Percentiles rank a stretch among this genome's conserved stretches.
These are phyloP conservation scores for Cinchona pubescens DNA, from an alignment of 257 asterid genomes.

Conservation along the genomic window DNA sequence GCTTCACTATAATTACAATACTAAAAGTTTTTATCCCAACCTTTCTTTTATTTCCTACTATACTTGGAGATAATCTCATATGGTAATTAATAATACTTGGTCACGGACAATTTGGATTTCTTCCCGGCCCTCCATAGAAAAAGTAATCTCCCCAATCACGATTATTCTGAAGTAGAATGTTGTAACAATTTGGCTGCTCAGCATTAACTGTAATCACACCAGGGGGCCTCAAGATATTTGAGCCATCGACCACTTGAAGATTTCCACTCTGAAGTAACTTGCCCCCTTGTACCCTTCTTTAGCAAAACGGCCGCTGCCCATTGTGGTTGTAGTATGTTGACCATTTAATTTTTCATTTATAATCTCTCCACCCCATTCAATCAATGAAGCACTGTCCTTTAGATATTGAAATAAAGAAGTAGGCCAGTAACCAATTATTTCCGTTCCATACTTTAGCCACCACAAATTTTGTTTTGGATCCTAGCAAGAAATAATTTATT, in stretches of 20 bases:
- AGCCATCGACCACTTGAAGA: slow-evolving; percentile 62
- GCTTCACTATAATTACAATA: no score
- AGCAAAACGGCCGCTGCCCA: slow-evolving; percentile 92
- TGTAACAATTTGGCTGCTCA: slow-evolving; percentile 62
- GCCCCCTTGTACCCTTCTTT: slow-evolving; percentile 76
- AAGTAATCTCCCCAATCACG: slow-evolving; percentile 68
- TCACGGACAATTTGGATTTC: slow-evolving; percentile 62
- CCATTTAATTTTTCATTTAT: slow-evolving; percentile 72
- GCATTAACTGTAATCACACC: slow-evolving; percentile 48
- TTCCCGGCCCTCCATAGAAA: slow-evolving; percentile 89
- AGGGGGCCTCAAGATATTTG: slow-evolving; percentile 68
- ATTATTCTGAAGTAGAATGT: slow-evolving; percentile 52
- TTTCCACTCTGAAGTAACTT: slow-evolving; percentile 73
- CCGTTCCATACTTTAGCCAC: slow-evolving; percentile 98
- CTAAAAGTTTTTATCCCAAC: no score
- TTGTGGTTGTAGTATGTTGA: slow-evolving; percentile 74
- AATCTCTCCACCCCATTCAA: slow-evolving; percentile 95
- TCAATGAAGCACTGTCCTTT: slow-evolving; percentile 71
- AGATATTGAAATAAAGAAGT: slow-evolving; percentile 57
- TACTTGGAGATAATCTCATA: no score
- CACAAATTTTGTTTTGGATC: slow-evolving; percentile 86
- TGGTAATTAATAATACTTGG: no score
- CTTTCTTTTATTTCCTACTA: no score
- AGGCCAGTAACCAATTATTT: slow-evolving; percentile 83
- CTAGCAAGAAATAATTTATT: slow-evolving; percentile 28